Percentiles rank a stretch among this genome's conserved stretches.
These are phyloP conservation scores for Solanum tarijense DNA, from an alignment of 257 asterid species.

Conservation along the genomic window DNA sequence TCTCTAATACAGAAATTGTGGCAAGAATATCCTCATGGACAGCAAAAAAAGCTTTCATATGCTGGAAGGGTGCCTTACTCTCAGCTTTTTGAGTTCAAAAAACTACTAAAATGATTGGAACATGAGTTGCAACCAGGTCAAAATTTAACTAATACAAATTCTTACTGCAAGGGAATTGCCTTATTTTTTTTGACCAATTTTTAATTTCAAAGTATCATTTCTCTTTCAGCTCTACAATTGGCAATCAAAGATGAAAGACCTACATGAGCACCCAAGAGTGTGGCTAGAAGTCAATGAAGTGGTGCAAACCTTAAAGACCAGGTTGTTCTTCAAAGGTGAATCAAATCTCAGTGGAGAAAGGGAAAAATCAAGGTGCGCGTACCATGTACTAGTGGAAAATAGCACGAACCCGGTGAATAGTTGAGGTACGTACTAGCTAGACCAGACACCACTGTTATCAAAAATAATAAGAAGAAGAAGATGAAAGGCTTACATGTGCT, in stretches of 20 bases:
- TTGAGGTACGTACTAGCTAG: not conserved
- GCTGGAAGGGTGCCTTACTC: not conserved
- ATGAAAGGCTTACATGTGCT: slow-evolving; percentile 32
- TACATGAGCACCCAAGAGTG: slow-evolving; percentile 23
- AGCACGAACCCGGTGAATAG: not conserved
- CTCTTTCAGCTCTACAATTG: not conserved
- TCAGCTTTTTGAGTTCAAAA: not conserved
- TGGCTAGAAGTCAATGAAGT: not conserved
- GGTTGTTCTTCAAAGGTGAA: not conserved
- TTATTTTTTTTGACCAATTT: not conserved
- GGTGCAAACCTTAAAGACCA: not conserved
- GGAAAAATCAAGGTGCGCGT: not conserved
- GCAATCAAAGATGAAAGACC: slow-evolving; percentile 5
- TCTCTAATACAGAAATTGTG: not conserved
- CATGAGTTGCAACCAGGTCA: not conserved
- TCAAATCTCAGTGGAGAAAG: not conserved
- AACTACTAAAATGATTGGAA: not conserved
- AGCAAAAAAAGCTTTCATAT: not conserved
- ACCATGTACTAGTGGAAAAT: not conserved
- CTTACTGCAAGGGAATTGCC: not conserved
- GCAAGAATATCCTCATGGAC: not conserved
- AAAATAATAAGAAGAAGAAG: not conserved
- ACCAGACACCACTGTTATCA: not conserved
- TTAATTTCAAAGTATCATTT: not conserved
- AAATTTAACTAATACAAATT: not conserved